phyloP scores from a whole-genome alignment of 2,329 filamentous ascomycete species.

The Exophiala xenobiotica region DNA sequence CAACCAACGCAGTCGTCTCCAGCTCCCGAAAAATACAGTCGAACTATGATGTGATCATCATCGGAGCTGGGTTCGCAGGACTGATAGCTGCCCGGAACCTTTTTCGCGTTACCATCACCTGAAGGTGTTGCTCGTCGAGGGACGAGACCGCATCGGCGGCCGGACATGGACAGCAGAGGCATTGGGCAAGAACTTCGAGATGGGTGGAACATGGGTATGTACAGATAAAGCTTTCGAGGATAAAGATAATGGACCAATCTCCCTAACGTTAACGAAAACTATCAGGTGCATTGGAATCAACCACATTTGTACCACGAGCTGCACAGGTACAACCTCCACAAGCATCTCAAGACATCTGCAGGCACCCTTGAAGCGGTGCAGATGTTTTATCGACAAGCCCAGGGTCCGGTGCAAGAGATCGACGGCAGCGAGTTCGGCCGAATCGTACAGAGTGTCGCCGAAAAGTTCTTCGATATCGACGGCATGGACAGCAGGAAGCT shows the following conservation, averaged over 20 bases:
- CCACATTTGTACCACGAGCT: conserved; percentile 36
- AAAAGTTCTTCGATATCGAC: conserved; percentile 36
- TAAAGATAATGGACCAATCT: no score
- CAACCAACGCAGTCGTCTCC: conserved; percentile 10
- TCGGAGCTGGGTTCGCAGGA: conserved; percentile 38
- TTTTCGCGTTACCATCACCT: conserved; percentile 2
- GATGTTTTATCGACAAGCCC: conserved; percentile 14
- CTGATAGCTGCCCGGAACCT: conserved; percentile 36
- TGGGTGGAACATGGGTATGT: conserved; percentile 44
- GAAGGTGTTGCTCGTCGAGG: conserved; percentile 38
- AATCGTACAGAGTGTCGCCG: conserved; percentile 18
- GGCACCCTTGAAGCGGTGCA: conserved; percentile 18
- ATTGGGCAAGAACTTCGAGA: conserved; percentile 40
- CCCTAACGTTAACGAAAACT: no score
- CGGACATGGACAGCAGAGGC: conserved; percentile 42
- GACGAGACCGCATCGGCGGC: conserved; percentile 44
- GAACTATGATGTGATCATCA: conserved; percentile 36
- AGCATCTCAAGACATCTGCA: conserved; percentile 9
- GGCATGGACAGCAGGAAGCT: conserved; percentile 33
- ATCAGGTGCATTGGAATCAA: conserved; percentile 36
- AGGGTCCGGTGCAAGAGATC: not conserved
- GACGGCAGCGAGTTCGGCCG: not conserved
- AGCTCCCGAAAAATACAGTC: not conserved
- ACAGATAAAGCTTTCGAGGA: not conserved
- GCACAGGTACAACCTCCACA: conserved; percentile 32